Evolutionary conservation across 139 green algal genomes (phyloP).

Genomic region (Coccomyxa sp.): DNA sequence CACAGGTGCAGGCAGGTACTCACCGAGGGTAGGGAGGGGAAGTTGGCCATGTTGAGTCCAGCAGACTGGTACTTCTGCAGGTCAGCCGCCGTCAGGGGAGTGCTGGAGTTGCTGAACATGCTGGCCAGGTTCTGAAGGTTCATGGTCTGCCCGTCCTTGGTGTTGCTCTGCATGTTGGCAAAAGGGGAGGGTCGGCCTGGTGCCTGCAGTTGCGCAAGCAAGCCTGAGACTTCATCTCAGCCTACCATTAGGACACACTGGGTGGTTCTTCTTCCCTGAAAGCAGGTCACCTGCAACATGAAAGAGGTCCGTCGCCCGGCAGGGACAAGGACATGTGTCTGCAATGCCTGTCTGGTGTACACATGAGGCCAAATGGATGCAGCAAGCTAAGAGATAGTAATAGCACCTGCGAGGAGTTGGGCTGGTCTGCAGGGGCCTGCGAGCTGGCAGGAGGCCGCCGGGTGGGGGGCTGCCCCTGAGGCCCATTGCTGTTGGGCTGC

Average conservation of each 20-base stretch:
- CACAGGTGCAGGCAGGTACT: too few species aligned
- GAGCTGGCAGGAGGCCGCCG: too few species aligned
- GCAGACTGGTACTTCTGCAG: conserved; percentile 6
- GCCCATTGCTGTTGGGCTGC: too few species aligned
- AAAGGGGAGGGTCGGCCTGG: conserved; percentile 2
- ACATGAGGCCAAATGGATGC: too few species aligned
- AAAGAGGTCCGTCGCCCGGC: too few species aligned
- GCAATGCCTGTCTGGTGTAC: too few species aligned
- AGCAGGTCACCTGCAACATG: not conserved
- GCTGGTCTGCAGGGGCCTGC: too few species aligned
- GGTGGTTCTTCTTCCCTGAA: too few species aligned
- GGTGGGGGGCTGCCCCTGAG: too few species aligned
- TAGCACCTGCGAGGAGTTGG: too few species aligned
- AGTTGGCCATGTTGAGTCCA: conserved; percentile 17
- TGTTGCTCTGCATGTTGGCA: not conserved
- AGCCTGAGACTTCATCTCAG: not conserved
- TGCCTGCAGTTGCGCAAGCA: not conserved
- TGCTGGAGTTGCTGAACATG: conserved; percentile 9
- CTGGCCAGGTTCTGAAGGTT: not conserved
- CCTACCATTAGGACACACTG: not conserved
- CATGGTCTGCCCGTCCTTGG: not conserved
- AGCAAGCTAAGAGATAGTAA: too few species aligned
- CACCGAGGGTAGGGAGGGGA: conserved; percentile 30
- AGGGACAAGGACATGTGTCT: too few species aligned
- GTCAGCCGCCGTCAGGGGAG: not conserved